These are phyloP conservation scores for Wallacemonas sp. DNA, from an alignment of 208 protist species.

Conservation along the genomic window DNA sequence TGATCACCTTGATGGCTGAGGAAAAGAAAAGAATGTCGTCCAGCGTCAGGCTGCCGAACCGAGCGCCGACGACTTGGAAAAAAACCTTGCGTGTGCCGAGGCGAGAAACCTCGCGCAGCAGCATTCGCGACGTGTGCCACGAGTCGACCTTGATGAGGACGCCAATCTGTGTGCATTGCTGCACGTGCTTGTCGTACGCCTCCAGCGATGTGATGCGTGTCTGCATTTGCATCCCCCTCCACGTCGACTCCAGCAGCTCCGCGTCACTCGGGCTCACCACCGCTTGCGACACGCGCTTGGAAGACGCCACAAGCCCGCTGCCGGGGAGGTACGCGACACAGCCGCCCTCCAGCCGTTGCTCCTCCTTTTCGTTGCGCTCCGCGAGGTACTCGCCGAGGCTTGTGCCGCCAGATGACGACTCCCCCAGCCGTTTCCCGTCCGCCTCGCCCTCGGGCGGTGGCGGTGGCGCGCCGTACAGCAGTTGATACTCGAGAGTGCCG, in stretches of 20 bases:
- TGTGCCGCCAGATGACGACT: background rate
- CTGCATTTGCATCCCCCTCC: constrained; percentile 53
- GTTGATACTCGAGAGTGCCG: constrained; percentile 68
- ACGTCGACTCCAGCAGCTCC: constrained; percentile 46
- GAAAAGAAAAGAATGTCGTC: constrained; percentile 83
- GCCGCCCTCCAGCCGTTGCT: constrained; percentile 13
- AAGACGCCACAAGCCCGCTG: background rate
- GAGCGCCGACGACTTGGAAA: constrained; percentile 77
- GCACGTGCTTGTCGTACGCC: constrained; percentile 58
- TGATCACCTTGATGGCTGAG: constrained; percentile 62
- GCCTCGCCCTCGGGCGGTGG: background rate
- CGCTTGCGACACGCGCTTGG: constrained; percentile 40
- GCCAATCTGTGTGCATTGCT: constrained; percentile 76
- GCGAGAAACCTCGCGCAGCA: constrained; percentile 62
- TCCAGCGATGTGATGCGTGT: constrained; percentile 43
- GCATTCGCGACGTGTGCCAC: constrained; percentile 86
- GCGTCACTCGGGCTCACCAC: constrained; percentile 28
- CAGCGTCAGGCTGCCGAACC: constrained; percentile 70
- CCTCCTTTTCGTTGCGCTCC: constrained; percentile 34
- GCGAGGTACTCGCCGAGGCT: constrained; percentile 42
- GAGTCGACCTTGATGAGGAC: constrained; percentile 89
- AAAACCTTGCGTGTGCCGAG: constrained; percentile 69
- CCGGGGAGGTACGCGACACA: background rate
- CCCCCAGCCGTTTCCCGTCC: background rate
- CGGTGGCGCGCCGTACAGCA: constrained; percentile 69